A percentile compares a stretch with the other conserved stretches of the same genome.
These are phyloP conservation scores for Mycena albidolilacea DNA, from an alignment of 768 basidiomycete genomes.

Conservation along the genomic window DNA sequence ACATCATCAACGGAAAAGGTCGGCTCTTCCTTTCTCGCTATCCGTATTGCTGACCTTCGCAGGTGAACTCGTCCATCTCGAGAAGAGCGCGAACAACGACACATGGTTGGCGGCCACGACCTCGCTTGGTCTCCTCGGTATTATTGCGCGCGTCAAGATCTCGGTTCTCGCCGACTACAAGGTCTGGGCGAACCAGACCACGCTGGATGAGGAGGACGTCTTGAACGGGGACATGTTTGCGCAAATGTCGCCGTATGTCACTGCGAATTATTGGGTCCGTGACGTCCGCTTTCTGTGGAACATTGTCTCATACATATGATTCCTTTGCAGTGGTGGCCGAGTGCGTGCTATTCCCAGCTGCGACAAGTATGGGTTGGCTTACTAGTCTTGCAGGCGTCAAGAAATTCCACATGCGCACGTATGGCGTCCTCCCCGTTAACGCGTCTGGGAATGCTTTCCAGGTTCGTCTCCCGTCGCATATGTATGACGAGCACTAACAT, in stretches of 20 bases:
- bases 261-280: slow-evolving; percentile 55
- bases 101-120: slow-evolving; percentile 57
- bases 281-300: slow-evolving; percentile 3
- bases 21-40: background rate
- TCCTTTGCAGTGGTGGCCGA: slow-evolving; percentile 53
- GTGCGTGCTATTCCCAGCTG: background rate
- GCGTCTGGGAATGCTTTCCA: slow-evolving; percentile 52
- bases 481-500: background rate
- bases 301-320: background rate
- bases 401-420: slow-evolving; percentile 55
- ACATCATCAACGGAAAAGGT: slow-evolving; percentile 56
- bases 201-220: slow-evolving; percentile 49
- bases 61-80: slow-evolving; percentile 55
- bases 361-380: background rate
- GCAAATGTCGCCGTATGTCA: slow-evolving; percentile 54
- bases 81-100: slow-evolving; percentile 48
- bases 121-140: slow-evolving; percentile 54
- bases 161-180: slow-evolving; percentile 53
- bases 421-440: slow-evolving; percentile 49
- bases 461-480: slow-evolving; percentile 33
- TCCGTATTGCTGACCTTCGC: background rate
- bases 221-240: slow-evolving; percentile 51
- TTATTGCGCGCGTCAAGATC: slow-evolving; percentile 52
- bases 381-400: slow-evolving; percentile 44
- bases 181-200: slow-evolving; percentile 54